Conservation (phyloP, 1,284 basidiomycete species). For the Papiliotrema nemorosa region DNA sequence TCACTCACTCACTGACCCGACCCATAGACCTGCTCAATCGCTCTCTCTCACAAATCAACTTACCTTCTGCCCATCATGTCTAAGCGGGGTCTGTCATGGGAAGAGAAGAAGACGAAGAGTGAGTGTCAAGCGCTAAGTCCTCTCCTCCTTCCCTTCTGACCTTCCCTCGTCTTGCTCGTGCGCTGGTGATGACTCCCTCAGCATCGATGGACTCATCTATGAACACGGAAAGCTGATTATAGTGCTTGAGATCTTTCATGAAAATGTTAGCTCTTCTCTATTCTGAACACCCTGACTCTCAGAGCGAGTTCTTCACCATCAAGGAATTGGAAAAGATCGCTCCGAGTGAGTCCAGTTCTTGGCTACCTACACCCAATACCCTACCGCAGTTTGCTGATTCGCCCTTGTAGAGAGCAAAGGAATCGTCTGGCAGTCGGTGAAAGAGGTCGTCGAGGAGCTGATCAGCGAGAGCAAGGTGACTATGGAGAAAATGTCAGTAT, state of each 20-base stretch:
- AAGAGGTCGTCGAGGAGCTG: slow-evolving; percentile 78
- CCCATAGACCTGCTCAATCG: too few species aligned
- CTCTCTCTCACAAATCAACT: too few species aligned
- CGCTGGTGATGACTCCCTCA: neutral
- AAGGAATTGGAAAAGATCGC: slow-evolving; percentile 77
- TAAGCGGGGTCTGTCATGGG: slow-evolving; percentile 41
- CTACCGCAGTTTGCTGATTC: neutral
- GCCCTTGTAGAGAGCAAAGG: slow-evolving; percentile 70
- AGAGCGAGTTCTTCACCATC: slow-evolving; percentile 82
- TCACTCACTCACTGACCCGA: too few species aligned
- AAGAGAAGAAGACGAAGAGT: slow-evolving; percentile 49
- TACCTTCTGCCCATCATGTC: slow-evolving; percentile 41
- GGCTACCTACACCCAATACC: neutral
- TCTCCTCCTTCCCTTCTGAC: neutral
- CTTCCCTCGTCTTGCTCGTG: neutral
- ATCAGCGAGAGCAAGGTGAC: slow-evolving; percentile 78
- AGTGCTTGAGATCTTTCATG: slow-evolving; percentile 82
- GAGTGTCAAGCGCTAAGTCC: slow-evolving; percentile 8
- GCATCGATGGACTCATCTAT: neutral
- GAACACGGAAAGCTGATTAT: neutral
- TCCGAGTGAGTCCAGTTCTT: slow-evolving; percentile 35
- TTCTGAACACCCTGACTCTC: neutral
- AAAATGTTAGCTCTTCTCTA: slow-evolving; percentile 60
- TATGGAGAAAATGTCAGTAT: slow-evolving; percentile 67
- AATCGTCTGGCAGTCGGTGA: slow-evolving; percentile 81